phyloP scores from a whole-genome alignment of 78 protist genomes.

The Goniomonas avonlea region DNA sequence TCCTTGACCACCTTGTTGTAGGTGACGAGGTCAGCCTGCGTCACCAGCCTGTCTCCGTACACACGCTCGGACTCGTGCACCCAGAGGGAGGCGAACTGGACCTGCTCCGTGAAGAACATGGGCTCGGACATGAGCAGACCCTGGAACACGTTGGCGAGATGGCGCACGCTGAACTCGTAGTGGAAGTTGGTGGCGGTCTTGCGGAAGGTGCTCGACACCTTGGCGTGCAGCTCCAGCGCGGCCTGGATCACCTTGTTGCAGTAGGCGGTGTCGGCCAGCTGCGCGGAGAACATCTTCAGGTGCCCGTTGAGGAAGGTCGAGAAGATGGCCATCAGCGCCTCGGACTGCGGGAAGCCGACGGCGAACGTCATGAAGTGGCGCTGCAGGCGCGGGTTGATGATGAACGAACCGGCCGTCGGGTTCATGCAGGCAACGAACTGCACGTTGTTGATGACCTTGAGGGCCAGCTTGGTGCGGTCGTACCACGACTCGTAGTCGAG shows the following conservation, averaged over 20 bases:
- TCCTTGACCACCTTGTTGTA: conserved; percentile 31
- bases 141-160: conserved; percentile 44
- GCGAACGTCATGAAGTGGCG: conserved; percentile 51
- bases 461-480: conserved; percentile 34
- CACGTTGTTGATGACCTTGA: conserved; percentile 28
- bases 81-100: conserved; percentile 24
- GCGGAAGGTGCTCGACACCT: conserved; percentile 37
- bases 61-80: conserved; percentile 40
- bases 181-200: conserved; percentile 58
- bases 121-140: conserved; percentile 31
- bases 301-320: conserved; percentile 28
- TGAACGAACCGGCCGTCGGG: conserved; percentile 60
- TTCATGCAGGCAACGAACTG: conserved; percentile 52
- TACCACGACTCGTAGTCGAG: conserved; percentile 40
- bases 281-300: conserved; percentile 9
- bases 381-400: conserved; percentile 57
- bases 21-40: background rate
- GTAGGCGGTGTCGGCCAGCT: background rate
- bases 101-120: background rate
- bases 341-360: conserved; percentile 40
- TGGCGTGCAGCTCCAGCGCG: conserved; percentile 44
- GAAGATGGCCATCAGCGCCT: conserved; percentile 48
- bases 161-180: conserved; percentile 57
- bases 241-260: conserved; percentile 23
- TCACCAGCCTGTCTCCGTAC: conserved; percentile 43